A percentile compares a stretch with the other conserved stretches of the same genome.
These are phyloP conservation scores for Hypholoma sublateritium DNA, from an alignment of 768 basidiomycete genomes.

Conservation along the genomic window DNA sequence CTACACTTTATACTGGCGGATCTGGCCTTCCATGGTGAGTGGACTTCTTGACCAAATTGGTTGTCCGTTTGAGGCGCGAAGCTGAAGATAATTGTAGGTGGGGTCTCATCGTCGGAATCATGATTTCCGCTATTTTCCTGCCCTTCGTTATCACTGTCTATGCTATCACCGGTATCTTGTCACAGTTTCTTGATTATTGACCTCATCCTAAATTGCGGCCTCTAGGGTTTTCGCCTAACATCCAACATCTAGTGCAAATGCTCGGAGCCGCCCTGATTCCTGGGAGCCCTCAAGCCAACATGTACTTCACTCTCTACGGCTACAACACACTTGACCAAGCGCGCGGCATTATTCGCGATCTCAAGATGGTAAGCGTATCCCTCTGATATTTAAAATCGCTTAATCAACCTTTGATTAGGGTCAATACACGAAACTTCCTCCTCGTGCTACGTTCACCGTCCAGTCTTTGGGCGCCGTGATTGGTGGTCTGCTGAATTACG, in stretches of 20 bases:
- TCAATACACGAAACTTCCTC: slow-evolving; percentile 59
- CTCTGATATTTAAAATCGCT: slow-evolving; percentile 14
- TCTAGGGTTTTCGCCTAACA: slow-evolving; percentile 15
- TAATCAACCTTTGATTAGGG: slow-evolving; percentile 16
- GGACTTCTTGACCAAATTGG: background rate
- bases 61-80: background rate
- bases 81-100: slow-evolving; percentile 29
- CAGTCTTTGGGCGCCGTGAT: slow-evolving; percentile 58
- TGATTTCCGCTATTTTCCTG: slow-evolving; percentile 48
- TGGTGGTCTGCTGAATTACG: slow-evolving; percentile 40
- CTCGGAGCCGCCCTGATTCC: slow-evolving; percentile 48
- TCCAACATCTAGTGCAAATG: slow-evolving; percentile 35
- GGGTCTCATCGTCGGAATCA: slow-evolving; percentile 50
- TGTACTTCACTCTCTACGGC: slow-evolving; percentile 46
- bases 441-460: slow-evolving; percentile 60
- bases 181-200: background rate
- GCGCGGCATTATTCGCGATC: slow-evolving; percentile 50
- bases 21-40: slow-evolving; percentile 56
- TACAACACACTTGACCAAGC: slow-evolving; percentile 50
- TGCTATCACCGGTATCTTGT: slow-evolving; percentile 41
- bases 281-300: slow-evolving; percentile 51
- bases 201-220: background rate
- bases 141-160: slow-evolving; percentile 55
- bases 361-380: slow-evolving; percentile 44
- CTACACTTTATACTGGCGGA: slow-evolving; percentile 49